These are phyloP conservation scores for Fagus crenata DNA, from an alignment of 306 rosid genomes.

Conservation along the genomic window DNA sequence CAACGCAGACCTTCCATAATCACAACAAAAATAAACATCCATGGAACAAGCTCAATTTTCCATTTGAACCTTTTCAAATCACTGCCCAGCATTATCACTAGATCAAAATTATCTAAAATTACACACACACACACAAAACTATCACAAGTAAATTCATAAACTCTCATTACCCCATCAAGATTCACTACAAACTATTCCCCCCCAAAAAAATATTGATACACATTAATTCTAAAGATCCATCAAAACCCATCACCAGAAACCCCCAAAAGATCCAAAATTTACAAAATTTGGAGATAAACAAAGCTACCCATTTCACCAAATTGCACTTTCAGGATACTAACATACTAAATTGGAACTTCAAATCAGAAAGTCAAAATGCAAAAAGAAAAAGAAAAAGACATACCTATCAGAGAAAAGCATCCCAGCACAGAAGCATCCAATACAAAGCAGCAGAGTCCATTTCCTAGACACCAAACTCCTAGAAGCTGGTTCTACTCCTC, in stretches of 20 bases:
- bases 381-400: not conserved
- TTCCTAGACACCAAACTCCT: slow-evolving; percentile 44
- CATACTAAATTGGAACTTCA: not conserved
- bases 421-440: slow-evolving; percentile 58
- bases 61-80: not conserved
- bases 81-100: slow-evolving; percentile 8
- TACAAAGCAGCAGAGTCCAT: slow-evolving; percentile 54
- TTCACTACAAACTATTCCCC: not conserved
- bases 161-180: slow-evolving; percentile 8
- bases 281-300: not conserved
- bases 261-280: not conserved
- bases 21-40: not conserved
- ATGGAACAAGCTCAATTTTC: not conserved
- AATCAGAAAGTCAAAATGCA: not conserved
- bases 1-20: not conserved
- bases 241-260: slow-evolving; percentile 9
- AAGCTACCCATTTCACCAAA: slow-evolving; percentile 31
- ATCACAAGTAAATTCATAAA: not conserved
- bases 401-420: slow-evolving; percentile 66
- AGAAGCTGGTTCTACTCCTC: slow-evolving; percentile 44
- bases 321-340: not conserved
- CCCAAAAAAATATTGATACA: not conserved
- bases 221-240: not conserved
- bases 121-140: not conserved
- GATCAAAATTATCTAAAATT: slow-evolving; percentile 1